phyloP scores from a whole-genome alignment of 2,329 filamentous ascomycete genomes.

The Biscogniauxia marginata region DNA sequence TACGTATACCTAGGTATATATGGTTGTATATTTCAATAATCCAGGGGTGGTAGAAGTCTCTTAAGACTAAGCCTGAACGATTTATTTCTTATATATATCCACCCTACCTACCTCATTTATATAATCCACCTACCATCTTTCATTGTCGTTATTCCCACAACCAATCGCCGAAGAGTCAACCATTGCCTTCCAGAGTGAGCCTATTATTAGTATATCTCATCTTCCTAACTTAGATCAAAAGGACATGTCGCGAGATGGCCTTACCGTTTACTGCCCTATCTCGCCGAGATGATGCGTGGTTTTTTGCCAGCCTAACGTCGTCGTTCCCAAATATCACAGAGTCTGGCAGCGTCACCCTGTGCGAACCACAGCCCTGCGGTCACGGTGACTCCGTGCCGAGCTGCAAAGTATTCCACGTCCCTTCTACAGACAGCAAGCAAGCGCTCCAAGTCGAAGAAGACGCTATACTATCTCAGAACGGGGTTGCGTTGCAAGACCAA shows the following conservation, averaged over 20 bases:
- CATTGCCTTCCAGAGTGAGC: no score
- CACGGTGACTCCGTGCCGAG: slow-evolving; percentile 41
- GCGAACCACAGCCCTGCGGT: slow-evolving; percentile 38
- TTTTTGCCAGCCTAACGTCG: slow-evolving; percentile 52
- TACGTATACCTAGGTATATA: no score
- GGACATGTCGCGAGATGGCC: slow-evolving; percentile 7
- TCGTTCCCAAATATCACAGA: slow-evolving; percentile 52
- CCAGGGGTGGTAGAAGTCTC: no score
- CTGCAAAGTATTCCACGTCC: slow-evolving; percentile 60
- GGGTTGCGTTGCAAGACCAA: slow-evolving; percentile 49
- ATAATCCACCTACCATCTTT: no score
- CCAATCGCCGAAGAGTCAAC: no score
- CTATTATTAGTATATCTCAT: background rate
- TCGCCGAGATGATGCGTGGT: slow-evolving; percentile 43
- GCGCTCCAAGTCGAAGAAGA: slow-evolving; percentile 38
- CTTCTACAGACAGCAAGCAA: slow-evolving; percentile 37
- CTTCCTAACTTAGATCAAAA: slow-evolving; percentile 4
- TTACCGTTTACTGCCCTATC: slow-evolving; percentile 16
- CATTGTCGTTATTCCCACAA: no score
- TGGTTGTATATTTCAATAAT: no score
- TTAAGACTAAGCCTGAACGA: no score
- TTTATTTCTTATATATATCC: no score
- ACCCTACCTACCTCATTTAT: no score
- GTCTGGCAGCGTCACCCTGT: slow-evolving; percentile 38
- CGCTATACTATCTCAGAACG: slow-evolving; percentile 26